phyloP scores from a whole-genome alignment of 352 stramenopile species.

The Globisporangium alternatum region DNA sequence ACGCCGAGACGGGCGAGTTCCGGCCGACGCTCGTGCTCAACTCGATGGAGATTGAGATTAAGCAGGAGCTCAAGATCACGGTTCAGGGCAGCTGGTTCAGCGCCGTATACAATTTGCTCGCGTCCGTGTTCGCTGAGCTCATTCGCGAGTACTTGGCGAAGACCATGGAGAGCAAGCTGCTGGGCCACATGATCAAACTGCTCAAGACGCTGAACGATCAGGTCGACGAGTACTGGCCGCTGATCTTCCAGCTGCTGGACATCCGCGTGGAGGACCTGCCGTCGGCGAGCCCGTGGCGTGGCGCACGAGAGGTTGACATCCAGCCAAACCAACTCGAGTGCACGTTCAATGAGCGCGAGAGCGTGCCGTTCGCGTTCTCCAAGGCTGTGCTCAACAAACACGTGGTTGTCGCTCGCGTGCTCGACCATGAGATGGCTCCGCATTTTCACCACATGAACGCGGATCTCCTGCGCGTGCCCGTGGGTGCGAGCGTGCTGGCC shows the following conservation, averaged over 20 bases:
- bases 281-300: slow-evolving; percentile 71
- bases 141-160: slow-evolving; percentile 85
- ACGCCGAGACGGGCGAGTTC: slow-evolving; percentile 57
- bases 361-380: slow-evolving; percentile 63
- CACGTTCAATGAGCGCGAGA: slow-evolving; percentile 40
- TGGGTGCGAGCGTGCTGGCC: slow-evolving; percentile 62
- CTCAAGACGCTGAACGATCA: slow-evolving; percentile 79
- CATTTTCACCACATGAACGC: slow-evolving; percentile 11
- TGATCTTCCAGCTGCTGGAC: slow-evolving; percentile 79
- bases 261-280: slow-evolving; percentile 79
- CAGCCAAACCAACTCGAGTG: slow-evolving; percentile 68
- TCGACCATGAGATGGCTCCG: slow-evolving; percentile 29
- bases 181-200: slow-evolving; percentile 82
- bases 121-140: slow-evolving; percentile 66
- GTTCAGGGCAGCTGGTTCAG: slow-evolving; percentile 87
- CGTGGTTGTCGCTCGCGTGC: slow-evolving; percentile 53
- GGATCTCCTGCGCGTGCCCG: slow-evolving; percentile 43
- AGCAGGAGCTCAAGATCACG: slow-evolving; percentile 76
- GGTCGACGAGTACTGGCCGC: slow-evolving; percentile 84
- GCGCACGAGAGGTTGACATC: slow-evolving; percentile 70
- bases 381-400: slow-evolving; percentile 74
- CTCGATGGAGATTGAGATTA: slow-evolving; percentile 84
- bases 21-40: slow-evolving; percentile 74
- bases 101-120: slow-evolving; percentile 80
- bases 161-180: slow-evolving; percentile 80